Conservation (phyloP, 1,284 basidiomycete species). For the Puccinia horiana region DNA sequence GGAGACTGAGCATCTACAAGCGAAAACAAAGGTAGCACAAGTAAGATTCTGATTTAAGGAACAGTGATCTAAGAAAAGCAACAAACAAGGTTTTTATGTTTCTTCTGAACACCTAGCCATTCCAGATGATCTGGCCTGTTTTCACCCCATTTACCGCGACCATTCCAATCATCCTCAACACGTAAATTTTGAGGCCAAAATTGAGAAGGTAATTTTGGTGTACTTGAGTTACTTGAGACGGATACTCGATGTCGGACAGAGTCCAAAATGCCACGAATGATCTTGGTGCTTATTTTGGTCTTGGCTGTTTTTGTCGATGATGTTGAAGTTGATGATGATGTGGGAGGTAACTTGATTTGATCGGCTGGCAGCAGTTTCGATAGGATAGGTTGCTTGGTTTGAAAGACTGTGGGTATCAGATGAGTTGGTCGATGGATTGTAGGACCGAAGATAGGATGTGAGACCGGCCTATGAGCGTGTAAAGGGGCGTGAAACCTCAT, state of each 20-base stretch:
- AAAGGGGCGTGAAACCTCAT: conserved; percentile 13
- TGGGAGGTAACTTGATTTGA: conserved; percentile 29
- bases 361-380: not conserved
- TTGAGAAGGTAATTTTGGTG: not conserved
- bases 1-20: conserved; percentile 30
- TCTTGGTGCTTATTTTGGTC: conserved; percentile 18
- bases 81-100: conserved; percentile 37
- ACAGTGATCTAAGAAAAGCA: not conserved
- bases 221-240: not conserved
- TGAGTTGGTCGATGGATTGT: conserved; percentile 41
- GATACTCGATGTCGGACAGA: not conserved
- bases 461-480: conserved; percentile 29
- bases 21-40: not conserved
- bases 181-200: conserved; percentile 38
- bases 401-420: conserved; percentile 27
- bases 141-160: conserved; percentile 46
- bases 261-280: conserved; percentile 16
- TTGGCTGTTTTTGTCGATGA: not conserved
- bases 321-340: conserved; percentile 3
- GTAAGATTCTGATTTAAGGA: not conserved
- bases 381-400: conserved; percentile 30
- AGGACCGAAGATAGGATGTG: conserved; percentile 43
- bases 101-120: conserved; percentile 45
- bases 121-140: conserved; percentile 32
- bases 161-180: conserved; percentile 41